Conservation (phyloP, 139 green algal species). For the Gonium pectorale region DNA sequence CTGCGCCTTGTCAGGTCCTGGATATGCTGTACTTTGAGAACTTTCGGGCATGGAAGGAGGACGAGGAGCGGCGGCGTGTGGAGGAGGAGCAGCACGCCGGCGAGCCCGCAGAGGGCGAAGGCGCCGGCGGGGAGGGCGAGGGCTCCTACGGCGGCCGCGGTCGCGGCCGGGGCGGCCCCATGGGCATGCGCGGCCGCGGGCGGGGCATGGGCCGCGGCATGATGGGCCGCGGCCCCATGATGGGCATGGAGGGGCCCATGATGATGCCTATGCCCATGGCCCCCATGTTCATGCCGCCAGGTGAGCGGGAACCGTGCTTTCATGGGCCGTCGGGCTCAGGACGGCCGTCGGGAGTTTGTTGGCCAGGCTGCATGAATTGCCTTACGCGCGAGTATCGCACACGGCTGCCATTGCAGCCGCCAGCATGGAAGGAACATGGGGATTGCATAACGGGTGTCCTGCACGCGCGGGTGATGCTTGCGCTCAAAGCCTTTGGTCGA, state of each 20-base stretch:
- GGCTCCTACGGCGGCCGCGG: constrained; percentile 48
- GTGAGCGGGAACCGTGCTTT: constrained; percentile 1
- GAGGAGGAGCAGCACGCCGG: constrained; percentile 45
- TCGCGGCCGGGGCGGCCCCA: constrained; percentile 38
- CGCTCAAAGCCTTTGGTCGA: too few relatives aligned
- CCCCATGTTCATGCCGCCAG: constrained; percentile 59
- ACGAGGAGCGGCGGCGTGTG: constrained; percentile 54
- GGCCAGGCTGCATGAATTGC: too few relatives aligned
- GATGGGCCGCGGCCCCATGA: constrained; percentile 42
- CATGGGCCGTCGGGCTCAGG: too few relatives aligned
- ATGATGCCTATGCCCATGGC: constrained; percentile 55
- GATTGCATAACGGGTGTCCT: too few relatives aligned
- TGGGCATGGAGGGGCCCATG: constrained; percentile 54
- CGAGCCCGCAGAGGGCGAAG: constrained; percentile 19
- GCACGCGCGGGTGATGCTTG: too few relatives aligned
- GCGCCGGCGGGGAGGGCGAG: constrained; percentile 32
- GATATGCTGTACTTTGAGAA: constrained; percentile 80
- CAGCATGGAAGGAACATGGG: too few relatives aligned
- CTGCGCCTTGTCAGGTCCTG: constrained; percentile 53
- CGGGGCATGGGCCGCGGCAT: constrained; percentile 33
- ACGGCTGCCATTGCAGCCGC: too few relatives aligned
- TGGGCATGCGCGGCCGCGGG: constrained; percentile 24
- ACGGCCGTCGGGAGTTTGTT: too few relatives aligned
- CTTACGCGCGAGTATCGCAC: too few relatives aligned
- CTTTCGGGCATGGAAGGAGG: constrained; percentile 67